A percentile compares a stretch with the other conserved stretches of the same genome.
Conservation (phyloP, 2,329 filamentous ascomycete species). For the Dactylellina cionopaga region DNA sequence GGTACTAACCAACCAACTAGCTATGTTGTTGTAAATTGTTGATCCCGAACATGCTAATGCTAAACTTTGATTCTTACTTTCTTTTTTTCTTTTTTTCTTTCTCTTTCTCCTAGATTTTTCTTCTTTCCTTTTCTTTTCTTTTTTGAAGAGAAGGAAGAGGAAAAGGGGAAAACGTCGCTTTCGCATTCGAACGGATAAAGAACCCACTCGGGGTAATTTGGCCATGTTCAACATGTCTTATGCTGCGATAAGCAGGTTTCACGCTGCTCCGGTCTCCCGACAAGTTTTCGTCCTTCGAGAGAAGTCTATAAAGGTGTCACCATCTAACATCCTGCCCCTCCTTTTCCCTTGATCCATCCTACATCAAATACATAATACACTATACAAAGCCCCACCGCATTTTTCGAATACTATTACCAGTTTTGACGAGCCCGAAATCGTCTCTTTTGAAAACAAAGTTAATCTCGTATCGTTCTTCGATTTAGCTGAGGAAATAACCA, state of each 20-base stretch:
- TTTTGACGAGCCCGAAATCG: too few species aligned
- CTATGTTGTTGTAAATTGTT: not conserved
- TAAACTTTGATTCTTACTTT: constrained; percentile 22
- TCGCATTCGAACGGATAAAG: not conserved
- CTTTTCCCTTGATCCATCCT: constrained; percentile 1
- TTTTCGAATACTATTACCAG: too few species aligned
- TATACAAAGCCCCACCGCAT: too few species aligned
- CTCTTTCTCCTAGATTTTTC: not conserved
- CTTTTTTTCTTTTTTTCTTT: constrained; percentile 19
- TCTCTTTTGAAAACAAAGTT: too few species aligned
- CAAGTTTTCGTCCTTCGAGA: constrained; percentile 1
- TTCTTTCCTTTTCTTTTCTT: not conserved
- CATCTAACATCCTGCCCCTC: not conserved
- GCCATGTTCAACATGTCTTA: constrained; percentile 22
- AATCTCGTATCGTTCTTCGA: too few species aligned
- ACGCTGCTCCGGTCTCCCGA: not conserved
- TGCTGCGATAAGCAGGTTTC: constrained; percentile 33
- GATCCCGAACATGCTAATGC: too few species aligned
- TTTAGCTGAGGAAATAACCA: too few species aligned
- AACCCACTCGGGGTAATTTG: constrained; percentile 15
- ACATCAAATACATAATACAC: not conserved
- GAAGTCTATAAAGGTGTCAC: constrained; percentile 34
- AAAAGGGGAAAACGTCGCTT: too few species aligned
- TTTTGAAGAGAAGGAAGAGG: too few species aligned
- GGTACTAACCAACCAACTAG: constrained; percentile 4